Evolutionary conservation across 768 basidiomycete species (phyloP), one percentile per base, ranked within the genome.

Genomic region (Cyathus striatus): DNA sequence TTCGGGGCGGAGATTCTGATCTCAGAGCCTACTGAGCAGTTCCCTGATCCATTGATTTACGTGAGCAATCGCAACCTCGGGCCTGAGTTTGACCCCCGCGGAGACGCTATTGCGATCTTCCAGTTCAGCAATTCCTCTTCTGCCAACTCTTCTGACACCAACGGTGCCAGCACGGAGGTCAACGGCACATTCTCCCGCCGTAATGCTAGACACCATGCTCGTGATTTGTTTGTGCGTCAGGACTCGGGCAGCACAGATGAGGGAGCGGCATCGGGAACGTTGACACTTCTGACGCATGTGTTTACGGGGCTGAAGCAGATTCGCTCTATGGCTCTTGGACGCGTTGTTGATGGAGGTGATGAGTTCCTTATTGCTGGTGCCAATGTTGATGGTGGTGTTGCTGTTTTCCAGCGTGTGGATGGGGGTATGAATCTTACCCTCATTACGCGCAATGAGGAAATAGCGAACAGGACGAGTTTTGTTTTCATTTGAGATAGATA

Each of bases 71-170:
- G 79, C 40, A 80, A 81, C 56, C 66, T 63, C 4, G 78, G 72
- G 17, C 60, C 63, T 33, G 61, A 61, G 38, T 49, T 55, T 21
- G 76, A 79, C 49, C 56, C 68, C 20, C 62, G 61, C 12, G 79
- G 80, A 5, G 79, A 81, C 58, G 68, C 79, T 7, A 78, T 80
- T 40, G 77, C 75, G 18, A 72, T 81, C 47, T 78, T 77, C 53
- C 64, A 71, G 50, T 64, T 64, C 30, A 56, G 66, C 33, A 60
- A 62, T 40, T 49, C 48, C 16, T 49, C 57, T 5, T 35, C 23
- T 20, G 20, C 47, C 26, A 21, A 23, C 23, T 30, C 34, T 18
- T 23, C 22, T 30, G n/a, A 27, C 12, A 18, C 35, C 20, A 18
- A 9, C 9, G 9, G 12, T 12, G 20, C 18, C 9, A 13, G 12